Evolutionary conservation across 495 filamentous ascomycete species (phyloP).

Genomic region (Aspergillus mulundensis): DNA sequence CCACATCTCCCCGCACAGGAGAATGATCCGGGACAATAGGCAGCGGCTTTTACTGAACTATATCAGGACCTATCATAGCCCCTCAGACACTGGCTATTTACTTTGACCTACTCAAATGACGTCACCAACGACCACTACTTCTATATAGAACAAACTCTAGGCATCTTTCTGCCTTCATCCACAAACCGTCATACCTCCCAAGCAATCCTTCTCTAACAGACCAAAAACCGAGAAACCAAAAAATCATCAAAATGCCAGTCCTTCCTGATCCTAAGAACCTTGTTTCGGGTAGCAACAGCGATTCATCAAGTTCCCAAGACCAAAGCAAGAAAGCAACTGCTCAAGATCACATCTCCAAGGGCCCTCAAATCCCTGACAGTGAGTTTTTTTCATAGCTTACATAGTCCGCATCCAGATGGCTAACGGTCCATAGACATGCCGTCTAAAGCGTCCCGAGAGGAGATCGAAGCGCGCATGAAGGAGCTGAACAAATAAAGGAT

Average conservation of each 20-base stretch:
- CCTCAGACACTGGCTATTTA: background rate
- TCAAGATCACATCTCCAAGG: conserved; percentile 39
- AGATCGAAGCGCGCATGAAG: conserved; percentile 58
- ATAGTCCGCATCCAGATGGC: background rate
- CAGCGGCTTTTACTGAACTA: background rate
- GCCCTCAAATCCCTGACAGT: conserved; percentile 45
- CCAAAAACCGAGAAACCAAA: background rate
- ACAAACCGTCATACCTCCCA: no score
- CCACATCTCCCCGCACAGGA: background rate
- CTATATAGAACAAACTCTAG: conserved; percentile 1
- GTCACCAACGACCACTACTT: background rate
- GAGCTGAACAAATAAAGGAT: conserved; percentile 57
- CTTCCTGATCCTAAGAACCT: conserved; percentile 32
- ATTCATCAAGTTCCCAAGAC: conserved; percentile 14
- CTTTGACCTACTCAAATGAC: background rate
- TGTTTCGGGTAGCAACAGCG: conserved; percentile 21
- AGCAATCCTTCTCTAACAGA: no score
- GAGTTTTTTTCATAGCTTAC: conserved; percentile 10
- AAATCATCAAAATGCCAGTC: conserved; percentile 25
- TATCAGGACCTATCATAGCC: background rate
- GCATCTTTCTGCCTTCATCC: background rate
- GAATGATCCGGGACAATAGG: background rate
- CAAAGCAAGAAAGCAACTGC: conserved; percentile 32
- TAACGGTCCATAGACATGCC: conserved; percentile 42
- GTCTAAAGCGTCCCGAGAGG: conserved; percentile 60